These are phyloP conservation scores for Gossypium sturtianum DNA, from an alignment of 345 rosid species.

Conservation along the genomic window DNA sequence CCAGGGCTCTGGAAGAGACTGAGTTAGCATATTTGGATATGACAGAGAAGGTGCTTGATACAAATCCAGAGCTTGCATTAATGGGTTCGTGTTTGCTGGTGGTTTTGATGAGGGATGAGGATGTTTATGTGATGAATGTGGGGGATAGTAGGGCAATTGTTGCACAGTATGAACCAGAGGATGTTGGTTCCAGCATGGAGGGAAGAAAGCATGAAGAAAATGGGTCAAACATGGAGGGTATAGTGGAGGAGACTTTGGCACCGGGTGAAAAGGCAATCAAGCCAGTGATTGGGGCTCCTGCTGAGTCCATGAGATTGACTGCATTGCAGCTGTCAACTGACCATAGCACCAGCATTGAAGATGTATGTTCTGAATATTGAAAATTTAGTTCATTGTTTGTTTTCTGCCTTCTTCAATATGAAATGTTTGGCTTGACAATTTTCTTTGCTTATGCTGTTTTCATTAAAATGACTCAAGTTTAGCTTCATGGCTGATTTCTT, in stretches of 20 bases:
- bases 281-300: conserved; percentile 29
- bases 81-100: conserved; percentile 97
- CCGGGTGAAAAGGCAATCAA: conserved; percentile 20
- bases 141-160: conserved; percentile 98
- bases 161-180: conserved; percentile 61
- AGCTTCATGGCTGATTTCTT: background rate
- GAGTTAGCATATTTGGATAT: conserved; percentile 84
- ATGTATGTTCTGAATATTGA: conserved; percentile 47
- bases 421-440: background rate
- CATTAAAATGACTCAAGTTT: background rate
- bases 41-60: conserved; percentile 83
- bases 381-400: background rate
- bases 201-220: conserved; percentile 22
- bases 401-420: conserved; percentile 8
- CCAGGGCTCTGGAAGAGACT: conserved; percentile 69
- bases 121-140: conserved; percentile 93
- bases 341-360: conserved; percentile 94
- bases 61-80: conserved; percentile 90
- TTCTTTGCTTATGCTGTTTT: background rate
- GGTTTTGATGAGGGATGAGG: conserved; percentile 91
- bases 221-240: conserved; percentile 39
- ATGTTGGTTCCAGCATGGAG: conserved; percentile 33
- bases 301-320: conserved; percentile 39
- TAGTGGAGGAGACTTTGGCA: conserved; percentile 37
- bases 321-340: conserved; percentile 93